These are phyloP conservation scores for Artemisia argyi DNA, from an alignment of 129 eudicot species.

Conservation along the genomic window DNA sequence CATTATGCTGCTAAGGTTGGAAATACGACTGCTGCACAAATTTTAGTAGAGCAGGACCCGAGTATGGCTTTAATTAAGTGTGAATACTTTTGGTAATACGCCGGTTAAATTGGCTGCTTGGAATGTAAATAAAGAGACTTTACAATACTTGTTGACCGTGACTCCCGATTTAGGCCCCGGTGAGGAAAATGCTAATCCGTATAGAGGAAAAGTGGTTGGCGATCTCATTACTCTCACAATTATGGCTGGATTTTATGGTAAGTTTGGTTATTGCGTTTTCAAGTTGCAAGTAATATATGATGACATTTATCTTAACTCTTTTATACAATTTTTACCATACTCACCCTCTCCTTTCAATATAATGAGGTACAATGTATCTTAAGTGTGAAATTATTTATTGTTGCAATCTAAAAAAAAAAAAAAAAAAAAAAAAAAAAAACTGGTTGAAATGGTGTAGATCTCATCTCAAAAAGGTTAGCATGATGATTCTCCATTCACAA, in stretches of 20 bases:
- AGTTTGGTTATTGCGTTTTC: no score
- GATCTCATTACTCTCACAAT: conserved; percentile 14
- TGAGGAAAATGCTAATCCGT: conserved; percentile 4
- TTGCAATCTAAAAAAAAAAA: no score
- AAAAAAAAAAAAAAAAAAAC: no score
- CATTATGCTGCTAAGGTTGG: conserved; percentile 21
- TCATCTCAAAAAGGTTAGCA: no score
- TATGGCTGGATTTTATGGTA: conserved; percentile 14
- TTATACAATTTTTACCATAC: not conserved
- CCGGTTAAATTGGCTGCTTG: not conserved
- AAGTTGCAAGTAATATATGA: no score
- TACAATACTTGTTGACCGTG: not conserved
- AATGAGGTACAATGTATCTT: no score
- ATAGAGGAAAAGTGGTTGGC: conserved; percentile 8
- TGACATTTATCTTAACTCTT: not conserved
- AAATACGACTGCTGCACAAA: conserved; percentile 1
- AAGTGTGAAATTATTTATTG: no score
- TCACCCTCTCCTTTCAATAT: not conserved
- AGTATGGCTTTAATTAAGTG: not conserved
- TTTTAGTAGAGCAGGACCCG: not conserved
- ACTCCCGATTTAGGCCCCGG: not conserved
- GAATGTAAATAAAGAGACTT: conserved; percentile 1
- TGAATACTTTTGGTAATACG: not conserved
- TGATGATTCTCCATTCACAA: no score
- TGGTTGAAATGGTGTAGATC: no score